Evolutionary conservation across 176 grass and related monocot genomes (phyloP).

Genomic region (Aegilops bicornis): DNA sequence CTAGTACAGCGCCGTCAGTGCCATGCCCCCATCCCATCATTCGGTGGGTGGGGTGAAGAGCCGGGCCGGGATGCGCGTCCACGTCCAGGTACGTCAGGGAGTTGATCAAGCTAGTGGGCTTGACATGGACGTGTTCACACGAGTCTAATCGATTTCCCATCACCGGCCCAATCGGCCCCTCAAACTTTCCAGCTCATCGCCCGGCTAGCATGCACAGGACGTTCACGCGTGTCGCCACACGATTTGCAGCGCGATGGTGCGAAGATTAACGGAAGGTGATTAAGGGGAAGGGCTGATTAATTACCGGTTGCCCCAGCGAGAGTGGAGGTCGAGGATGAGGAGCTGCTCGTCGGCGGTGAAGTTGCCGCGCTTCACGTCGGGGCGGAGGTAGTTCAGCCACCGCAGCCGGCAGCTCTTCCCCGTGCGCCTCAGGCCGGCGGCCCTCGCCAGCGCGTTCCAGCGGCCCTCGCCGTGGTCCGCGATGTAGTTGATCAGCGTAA

Average conservation of each 20-base stretch:
- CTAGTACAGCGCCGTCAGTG: not conserved
- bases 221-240: not conserved
- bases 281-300: not conserved
- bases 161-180: not conserved
- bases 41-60: not conserved
- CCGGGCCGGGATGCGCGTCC: not conserved
- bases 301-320: slow-evolving; percentile 60
- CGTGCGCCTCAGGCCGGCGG: slow-evolving; percentile 48
- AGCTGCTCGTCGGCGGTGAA: slow-evolving; percentile 71
- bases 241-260: not conserved
- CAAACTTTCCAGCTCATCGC: not conserved
- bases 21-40: not conserved
- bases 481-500: slow-evolving; percentile 56
- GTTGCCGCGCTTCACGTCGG: slow-evolving; percentile 68
- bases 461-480: slow-evolving; percentile 49
- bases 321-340: slow-evolving; percentile 76
- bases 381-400: slow-evolving; percentile 75
- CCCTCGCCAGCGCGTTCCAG: slow-evolving; percentile 52
- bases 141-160: not conserved
- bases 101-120: not conserved
- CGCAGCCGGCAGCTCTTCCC: slow-evolving; percentile 80
- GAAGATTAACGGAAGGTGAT: not conserved
- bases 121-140: slow-evolving; percentile 2
- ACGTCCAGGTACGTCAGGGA: slow-evolving; percentile 16
- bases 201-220: too few relatives aligned